A percentile compares a stretch with the other conserved stretches of the same genome.
phyloP scores from a whole-genome alignment of 2,329 filamentous ascomycete genomes.

The Colletotrichum kahawae region DNA sequence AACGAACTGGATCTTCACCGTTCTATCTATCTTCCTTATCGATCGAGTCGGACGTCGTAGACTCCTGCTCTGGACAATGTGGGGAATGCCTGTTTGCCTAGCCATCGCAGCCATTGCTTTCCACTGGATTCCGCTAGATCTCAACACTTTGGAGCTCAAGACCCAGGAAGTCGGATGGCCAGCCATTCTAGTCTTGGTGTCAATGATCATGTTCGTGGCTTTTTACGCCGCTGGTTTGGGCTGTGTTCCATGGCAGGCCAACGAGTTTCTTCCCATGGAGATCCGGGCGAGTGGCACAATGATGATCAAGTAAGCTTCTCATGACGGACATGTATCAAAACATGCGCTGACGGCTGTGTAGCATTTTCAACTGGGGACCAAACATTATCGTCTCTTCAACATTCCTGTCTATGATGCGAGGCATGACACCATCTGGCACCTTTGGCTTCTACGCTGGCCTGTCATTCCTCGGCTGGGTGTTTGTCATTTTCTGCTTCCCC shows the following conservation, averaged over 20 bases:
- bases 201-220: conserved; percentile 26
- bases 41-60: conserved; percentile 50
- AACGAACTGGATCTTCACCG: conserved; percentile 55
- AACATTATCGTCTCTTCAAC: conserved; percentile 56
- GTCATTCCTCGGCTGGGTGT: conserved; percentile 50
- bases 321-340: rapidly evolving
- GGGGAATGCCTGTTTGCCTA: conserved; percentile 1
- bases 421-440: conserved; percentile 53
- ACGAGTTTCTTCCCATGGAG: conserved; percentile 37
- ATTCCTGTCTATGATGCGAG: conserved; percentile 54
- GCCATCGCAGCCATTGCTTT: not conserved
- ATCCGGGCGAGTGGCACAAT: conserved; percentile 53
- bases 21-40: conserved; percentile 50
- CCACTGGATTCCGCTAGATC: not conserved
- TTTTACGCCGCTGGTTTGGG: conserved; percentile 27
- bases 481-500: conserved; percentile 56
- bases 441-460: conserved; percentile 59
- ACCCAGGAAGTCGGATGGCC: not conserved
- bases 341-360: not conserved
- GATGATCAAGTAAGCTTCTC: conserved; percentile 40
- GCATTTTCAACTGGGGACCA: conserved; percentile 47
- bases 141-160: not conserved
- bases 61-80: conserved; percentile 45
- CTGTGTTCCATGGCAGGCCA: conserved; percentile 26
- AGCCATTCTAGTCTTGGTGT: not conserved